Evolutionary conservation across 768 basidiomycete species (phyloP).

Genomic region (Crassisporium funariophilum): DNA sequence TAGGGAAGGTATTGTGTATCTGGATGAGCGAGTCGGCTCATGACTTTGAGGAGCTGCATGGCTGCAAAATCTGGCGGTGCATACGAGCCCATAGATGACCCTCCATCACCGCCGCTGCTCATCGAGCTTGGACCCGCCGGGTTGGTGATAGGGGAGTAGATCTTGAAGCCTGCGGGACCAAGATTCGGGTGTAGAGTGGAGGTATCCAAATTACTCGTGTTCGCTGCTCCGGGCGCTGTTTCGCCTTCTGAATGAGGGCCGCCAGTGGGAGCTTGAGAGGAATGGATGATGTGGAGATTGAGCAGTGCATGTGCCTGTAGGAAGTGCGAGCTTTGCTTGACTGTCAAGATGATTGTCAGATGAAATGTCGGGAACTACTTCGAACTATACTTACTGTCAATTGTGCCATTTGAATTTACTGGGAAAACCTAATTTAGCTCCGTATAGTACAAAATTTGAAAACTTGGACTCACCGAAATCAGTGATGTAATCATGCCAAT

Average conservation of each 20-base stretch:
- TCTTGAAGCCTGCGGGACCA: slow-evolving; percentile 64
- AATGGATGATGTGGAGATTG: slow-evolving; percentile 87
- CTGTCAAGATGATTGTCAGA: slow-evolving; percentile 35
- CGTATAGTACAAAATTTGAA: neutral
- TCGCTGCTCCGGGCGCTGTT: slow-evolving; percentile 26
- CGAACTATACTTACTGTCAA: slow-evolving; percentile 56
- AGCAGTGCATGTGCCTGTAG: slow-evolving; percentile 82
- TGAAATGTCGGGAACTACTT: neutral
- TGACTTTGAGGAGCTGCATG: slow-evolving; percentile 78
- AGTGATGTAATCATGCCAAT: slow-evolving; percentile 79
- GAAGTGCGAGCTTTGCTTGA: slow-evolving; percentile 81
- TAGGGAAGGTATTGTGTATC: slow-evolving; percentile 70
- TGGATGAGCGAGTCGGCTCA: slow-evolving; percentile 72
- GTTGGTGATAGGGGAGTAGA: slow-evolving; percentile 48
- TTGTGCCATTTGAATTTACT: slow-evolving; percentile 76
- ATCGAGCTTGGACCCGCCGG: slow-evolving; percentile 30
- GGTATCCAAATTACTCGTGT: slow-evolving; percentile 44
- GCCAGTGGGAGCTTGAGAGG: slow-evolving; percentile 57
- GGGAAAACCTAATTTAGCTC: slow-evolving; percentile 1
- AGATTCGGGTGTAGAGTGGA: slow-evolving; percentile 59
- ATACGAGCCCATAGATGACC: slow-evolving; percentile 30
- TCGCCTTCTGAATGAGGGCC: slow-evolving; percentile 28
- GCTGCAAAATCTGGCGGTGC: slow-evolving; percentile 63
- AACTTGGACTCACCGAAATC: slow-evolving; percentile 58
- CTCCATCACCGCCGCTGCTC: slow-evolving; percentile 44